A percentile compares a stretch with the other conserved stretches of the same genome.
Conservation (phyloP, 495 filamentous ascomycete species). For the Penicillium cataractarum region DNA sequence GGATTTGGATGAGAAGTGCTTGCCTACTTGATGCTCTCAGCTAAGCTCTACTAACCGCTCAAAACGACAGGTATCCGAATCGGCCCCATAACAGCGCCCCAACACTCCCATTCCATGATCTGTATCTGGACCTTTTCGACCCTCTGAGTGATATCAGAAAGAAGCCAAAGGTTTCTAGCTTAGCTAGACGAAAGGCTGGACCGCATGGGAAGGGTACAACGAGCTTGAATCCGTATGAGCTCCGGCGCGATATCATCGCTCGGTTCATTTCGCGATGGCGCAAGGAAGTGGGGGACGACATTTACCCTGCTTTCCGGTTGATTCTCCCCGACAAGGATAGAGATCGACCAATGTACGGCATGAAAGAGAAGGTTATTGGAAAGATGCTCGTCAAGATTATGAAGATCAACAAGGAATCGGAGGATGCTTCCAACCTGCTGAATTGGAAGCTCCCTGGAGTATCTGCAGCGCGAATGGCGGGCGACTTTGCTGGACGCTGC, state of each 20-base stretch:
- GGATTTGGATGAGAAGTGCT: constrained; percentile 69
- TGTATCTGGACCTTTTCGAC: constrained; percentile 80
- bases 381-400: constrained; percentile 87
- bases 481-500: constrained; percentile 90
- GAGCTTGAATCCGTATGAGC: constrained; percentile 76
- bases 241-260: constrained; percentile 82
- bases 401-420: constrained; percentile 89
- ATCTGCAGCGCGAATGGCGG: constrained; percentile 65
- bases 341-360: constrained; percentile 89
- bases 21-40: neutral
- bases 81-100: constrained; percentile 77
- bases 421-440: constrained; percentile 80
- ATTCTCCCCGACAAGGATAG: constrained; percentile 94
- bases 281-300: constrained; percentile 83
- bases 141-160: constrained; percentile 84
- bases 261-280: constrained; percentile 90
- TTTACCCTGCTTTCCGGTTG: constrained; percentile 90
- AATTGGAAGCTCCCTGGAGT: constrained; percentile 93
- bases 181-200: constrained; percentile 55
- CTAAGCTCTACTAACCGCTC: constrained; percentile 29
- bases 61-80: constrained; percentile 69
- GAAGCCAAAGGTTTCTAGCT: constrained; percentile 58
- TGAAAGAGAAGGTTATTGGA: constrained; percentile 91
- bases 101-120: constrained; percentile 81
- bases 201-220: constrained; percentile 53